Evolutionary conservation across 139 green algal species (phyloP), one percentile per base, ranked within the genome.

Genomic region (Picochlorum costavermella): DNA sequence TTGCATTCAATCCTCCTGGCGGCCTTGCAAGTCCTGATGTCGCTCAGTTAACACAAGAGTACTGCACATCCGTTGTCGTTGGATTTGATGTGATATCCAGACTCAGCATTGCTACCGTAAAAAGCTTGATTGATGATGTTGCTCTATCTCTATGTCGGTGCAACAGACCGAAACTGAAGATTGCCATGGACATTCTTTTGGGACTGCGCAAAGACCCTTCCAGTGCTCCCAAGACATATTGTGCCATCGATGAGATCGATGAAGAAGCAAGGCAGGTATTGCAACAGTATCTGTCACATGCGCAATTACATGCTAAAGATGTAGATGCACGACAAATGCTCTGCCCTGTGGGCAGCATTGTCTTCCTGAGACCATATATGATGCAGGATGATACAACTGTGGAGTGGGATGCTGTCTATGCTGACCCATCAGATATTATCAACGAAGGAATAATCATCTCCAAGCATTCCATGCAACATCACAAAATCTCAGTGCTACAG

Each of bases 41-140:
- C 45, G 36, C 63, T 5, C 46, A 53, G 1, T 61, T 56, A 31
- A 72, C 82, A 64, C 46, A 64, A 1, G 4, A 28, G 9, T 83
- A 71, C 53, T 75, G 62, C 56, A 80, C 68, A 28, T 67, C 57
- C 31, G 51, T 84, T 17, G 64, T 75, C 5, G 64, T 70, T 4
- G 78, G 78, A 49, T 83, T 77, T 58, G 78, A 83, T 11, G 64
- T 59, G 0, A 71, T 83, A 40, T 65, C 65, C 6, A 62, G 78
- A 17, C 37, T 53, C 31, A 70, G 60, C 4, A 61, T 79, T 2
- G 53, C 67, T 40, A 83, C 68, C 46, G 60, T 84, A 20, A n/a
- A 30, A 13, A 40, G 65, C 14, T 65, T 84, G 12, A 71, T 84
- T 64, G 78, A 84, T 25, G 78, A 84, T 40, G 75, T 84, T 63